A percentile compares a stretch with the other conserved stretches of the same genome.
These are phyloP conservation scores for Cladosporium austrohemisphaericum DNA, from an alignment of 2,329 filamentous ascomycete genomes.

Conservation along the genomic window DNA sequence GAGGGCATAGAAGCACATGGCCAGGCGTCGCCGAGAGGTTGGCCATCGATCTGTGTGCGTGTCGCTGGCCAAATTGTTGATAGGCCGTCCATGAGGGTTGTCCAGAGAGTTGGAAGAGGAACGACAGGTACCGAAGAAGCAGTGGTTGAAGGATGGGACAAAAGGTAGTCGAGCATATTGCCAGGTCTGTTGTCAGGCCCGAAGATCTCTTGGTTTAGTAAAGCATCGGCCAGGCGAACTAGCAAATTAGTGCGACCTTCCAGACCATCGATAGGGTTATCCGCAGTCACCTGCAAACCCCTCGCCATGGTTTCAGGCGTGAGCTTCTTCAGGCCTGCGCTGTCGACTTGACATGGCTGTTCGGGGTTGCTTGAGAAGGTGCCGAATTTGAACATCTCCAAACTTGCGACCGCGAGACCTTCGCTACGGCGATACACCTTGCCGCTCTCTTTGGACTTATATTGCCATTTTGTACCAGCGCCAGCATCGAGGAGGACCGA, in stretches of 20 bases:
- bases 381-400: conserved; percentile 93
- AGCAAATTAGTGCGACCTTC: conserved; percentile 80
- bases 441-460: conserved; percentile 86
- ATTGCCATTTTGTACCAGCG: conserved; percentile 85
- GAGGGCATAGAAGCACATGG: conserved; percentile 80
- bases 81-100: conserved; percentile 81
- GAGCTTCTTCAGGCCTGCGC: conserved; percentile 68
- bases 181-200: conserved; percentile 80
- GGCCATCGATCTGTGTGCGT: conserved; percentile 80
- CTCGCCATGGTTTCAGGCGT: conserved; percentile 71
- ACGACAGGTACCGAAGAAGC: conserved; percentile 86
- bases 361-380: conserved; percentile 76
- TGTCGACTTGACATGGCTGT: conserved; percentile 89
- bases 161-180: conserved; percentile 93
- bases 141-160: conserved; percentile 84
- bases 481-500: conserved; percentile 84
- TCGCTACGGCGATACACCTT: conserved; percentile 80
- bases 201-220: conserved; percentile 79
- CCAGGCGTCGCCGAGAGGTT: conserved; percentile 91
- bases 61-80: conserved; percentile 84
- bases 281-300: conserved; percentile 77
- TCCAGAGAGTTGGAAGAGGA: conserved; percentile 83
- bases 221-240: conserved; percentile 67
- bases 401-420: conserved; percentile 71
- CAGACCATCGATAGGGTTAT: conserved; percentile 78